Evolutionary conservation across 805 yeast genomes (phyloP).

Genomic region (Brettanomyces naardenensis): DNA sequence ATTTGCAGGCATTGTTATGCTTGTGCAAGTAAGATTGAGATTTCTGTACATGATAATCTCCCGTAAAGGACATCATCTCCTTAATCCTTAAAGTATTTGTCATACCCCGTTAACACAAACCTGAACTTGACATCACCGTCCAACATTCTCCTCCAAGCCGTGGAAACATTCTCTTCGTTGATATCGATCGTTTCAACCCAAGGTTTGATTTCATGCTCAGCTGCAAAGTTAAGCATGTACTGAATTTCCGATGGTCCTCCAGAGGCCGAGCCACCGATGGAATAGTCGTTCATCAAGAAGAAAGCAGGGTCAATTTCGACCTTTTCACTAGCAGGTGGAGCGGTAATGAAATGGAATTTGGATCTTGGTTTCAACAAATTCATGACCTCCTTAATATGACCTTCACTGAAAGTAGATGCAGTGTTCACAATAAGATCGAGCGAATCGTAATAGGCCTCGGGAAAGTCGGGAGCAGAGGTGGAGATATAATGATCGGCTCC

Average conservation of each 20-base stretch:
- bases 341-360: conserved; percentile 23
- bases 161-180: conserved; percentile 32
- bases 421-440: conserved; percentile 43
- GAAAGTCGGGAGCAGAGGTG: conserved; percentile 42
- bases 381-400: conserved; percentile 17
- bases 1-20: too few species aligned
- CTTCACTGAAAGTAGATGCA: conserved; percentile 34
- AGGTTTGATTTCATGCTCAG: conserved; percentile 37
- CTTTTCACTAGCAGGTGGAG: conserved; percentile 29
- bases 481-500: conserved; percentile 49
- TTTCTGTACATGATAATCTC: too few species aligned
- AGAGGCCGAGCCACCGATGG: conserved; percentile 26
- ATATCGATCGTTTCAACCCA: conserved; percentile 47
- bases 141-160: conserved; percentile 40
- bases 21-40: too few species aligned
- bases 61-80: too few species aligned
- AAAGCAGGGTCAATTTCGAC: conserved; percentile 27
- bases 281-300: conserved; percentile 25
- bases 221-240: conserved; percentile 41
- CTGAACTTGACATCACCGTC: conserved; percentile 47
- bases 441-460: conserved; percentile 14
- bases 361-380: conserved; percentile 25
- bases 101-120: conserved; percentile 43
- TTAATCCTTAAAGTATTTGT: conserved; percentile 21
- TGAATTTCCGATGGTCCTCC: conserved; percentile 40